A percentile compares a stretch with the other conserved stretches of the same genome.
These are phyloP conservation scores for Astragalus membranaceus DNA, from an alignment of 306 rosid genomes.

Conservation along the genomic window DNA sequence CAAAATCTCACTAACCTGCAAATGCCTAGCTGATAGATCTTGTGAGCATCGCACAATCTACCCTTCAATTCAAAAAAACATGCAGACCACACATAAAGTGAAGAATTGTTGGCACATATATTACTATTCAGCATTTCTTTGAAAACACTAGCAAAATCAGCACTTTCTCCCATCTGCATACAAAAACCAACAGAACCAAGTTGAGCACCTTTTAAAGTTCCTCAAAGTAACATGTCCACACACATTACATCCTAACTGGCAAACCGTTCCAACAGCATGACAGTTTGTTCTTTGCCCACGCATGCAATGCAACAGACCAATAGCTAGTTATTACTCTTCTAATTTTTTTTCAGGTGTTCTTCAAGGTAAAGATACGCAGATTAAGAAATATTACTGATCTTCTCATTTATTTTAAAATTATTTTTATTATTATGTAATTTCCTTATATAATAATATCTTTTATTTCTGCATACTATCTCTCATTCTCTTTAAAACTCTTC, in stretches of 20 bases:
- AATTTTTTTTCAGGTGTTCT: not conserved
- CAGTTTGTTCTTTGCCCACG: not conserved
- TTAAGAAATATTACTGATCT: not conserved
- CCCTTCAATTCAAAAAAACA: constrained; percentile 42
- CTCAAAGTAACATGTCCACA: constrained; percentile 13
- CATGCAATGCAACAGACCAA: not conserved
- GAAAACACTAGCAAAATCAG: constrained; percentile 46
- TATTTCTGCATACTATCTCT: no score
- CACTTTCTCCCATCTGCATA: constrained; percentile 53
- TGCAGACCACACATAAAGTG: constrained; percentile 39
- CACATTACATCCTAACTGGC: not conserved
- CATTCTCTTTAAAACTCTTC: no score
- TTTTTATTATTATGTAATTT: no score
- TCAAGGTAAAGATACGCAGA: not conserved
- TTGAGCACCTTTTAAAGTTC: not conserved
- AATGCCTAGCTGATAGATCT: constrained; percentile 61
- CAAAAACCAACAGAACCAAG: constrained; percentile 17
- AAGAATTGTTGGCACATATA: constrained; percentile 47
- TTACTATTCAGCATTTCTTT: constrained; percentile 47
- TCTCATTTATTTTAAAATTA: no score
- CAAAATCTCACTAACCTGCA: constrained; percentile 40
- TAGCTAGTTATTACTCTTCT: not conserved
- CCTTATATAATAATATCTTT: no score
- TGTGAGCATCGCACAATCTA: constrained; percentile 53
- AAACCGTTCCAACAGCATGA: not conserved